A percentile compares a stretch with the other conserved stretches of the same genome.
Evolutionary conservation across 2,329 filamentous ascomycete genomes (phyloP).

Genomic region (Xylariaceae sp.): DNA sequence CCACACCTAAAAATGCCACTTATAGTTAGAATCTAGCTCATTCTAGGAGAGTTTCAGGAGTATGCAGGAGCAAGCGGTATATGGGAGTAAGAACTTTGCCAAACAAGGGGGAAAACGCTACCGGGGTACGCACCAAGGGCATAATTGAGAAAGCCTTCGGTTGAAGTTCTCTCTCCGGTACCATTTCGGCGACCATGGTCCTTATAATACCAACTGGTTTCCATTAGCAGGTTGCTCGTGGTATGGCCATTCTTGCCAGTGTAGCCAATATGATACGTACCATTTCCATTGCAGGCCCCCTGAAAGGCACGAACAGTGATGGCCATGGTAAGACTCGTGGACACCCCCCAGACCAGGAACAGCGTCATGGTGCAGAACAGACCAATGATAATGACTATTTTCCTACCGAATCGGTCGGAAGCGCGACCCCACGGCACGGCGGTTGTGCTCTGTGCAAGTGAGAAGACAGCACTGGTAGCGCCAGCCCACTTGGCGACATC

Average conservation of each 20-base stretch:
- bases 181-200: slow-evolving; percentile 92
- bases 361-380: slow-evolving; percentile 80
- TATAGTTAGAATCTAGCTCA: no score
- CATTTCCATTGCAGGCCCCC: slow-evolving; percentile 86
- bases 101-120: no score
- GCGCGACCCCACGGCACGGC: slow-evolving; percentile 77
- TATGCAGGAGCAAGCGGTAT: no score
- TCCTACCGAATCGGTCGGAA: slow-evolving; percentile 78
- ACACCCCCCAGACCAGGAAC: slow-evolving; percentile 84
- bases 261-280: slow-evolving; percentile 44
- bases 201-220: slow-evolving; percentile 80
- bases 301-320: slow-evolving; percentile 78
- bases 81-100: no score
- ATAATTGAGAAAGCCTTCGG: slow-evolving; percentile 90
- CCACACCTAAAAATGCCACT: no score
- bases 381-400: slow-evolving; percentile 77
- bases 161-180: slow-evolving; percentile 84
- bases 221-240: slow-evolving; percentile 28
- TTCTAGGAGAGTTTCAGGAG: no score
- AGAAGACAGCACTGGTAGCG: slow-evolving; percentile 74
- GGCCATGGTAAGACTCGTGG: slow-evolving; percentile 78
- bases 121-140: no score
- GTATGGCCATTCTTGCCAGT: not conserved
- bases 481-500: slow-evolving; percentile 84
- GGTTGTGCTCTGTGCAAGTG: slow-evolving; percentile 72